These are phyloP conservation scores for Exophiala dermatitidis DNA, from an alignment of 2,329 filamentous ascomycete species.

Conservation along the genomic window DNA sequence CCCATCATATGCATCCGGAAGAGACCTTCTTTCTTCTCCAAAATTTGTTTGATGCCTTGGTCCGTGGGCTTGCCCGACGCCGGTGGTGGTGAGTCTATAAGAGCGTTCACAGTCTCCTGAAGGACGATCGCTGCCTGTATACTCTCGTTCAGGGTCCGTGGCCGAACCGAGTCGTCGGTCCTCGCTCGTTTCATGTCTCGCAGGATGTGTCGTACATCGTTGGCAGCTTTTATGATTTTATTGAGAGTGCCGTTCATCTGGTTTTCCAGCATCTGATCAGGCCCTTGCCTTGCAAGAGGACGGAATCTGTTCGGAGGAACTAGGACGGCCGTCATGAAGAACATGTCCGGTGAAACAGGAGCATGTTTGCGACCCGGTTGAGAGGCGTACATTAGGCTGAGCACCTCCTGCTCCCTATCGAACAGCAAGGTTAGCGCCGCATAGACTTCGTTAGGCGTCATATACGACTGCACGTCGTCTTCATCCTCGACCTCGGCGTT, in stretches of 20 bases:
- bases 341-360: conserved; percentile 73
- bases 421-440: conserved; percentile 74
- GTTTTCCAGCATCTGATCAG: conserved; percentile 75
- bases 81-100: conserved; percentile 87
- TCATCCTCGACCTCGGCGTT: conserved; percentile 32
- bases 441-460: conserved; percentile 76
- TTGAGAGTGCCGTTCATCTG: conserved; percentile 86
- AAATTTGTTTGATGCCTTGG: conserved; percentile 92
- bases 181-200: conserved; percentile 50
- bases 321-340: conserved; percentile 79
- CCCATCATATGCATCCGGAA: conserved; percentile 99
- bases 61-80: conserved; percentile 70
- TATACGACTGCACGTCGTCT: conserved; percentile 59
- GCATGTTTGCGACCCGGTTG: conserved; percentile 55
- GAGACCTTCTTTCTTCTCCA: conserved; percentile 97
- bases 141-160: conserved; percentile 69
- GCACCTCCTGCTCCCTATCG: conserved; percentile 74
- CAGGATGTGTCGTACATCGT: conserved; percentile 65
- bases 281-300: conserved; percentile 74
- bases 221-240: conserved; percentile 68
- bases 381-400: conserved; percentile 78
- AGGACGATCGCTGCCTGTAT: conserved; percentile 68
- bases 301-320: conserved; percentile 90
- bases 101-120: conserved; percentile 83
- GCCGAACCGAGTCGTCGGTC: conserved; percentile 41